These are phyloP conservation scores for Sclerotinia trifoliorum DNA, from an alignment of 2,329 filamentous ascomycete genomes.

Conservation along the genomic window DNA sequence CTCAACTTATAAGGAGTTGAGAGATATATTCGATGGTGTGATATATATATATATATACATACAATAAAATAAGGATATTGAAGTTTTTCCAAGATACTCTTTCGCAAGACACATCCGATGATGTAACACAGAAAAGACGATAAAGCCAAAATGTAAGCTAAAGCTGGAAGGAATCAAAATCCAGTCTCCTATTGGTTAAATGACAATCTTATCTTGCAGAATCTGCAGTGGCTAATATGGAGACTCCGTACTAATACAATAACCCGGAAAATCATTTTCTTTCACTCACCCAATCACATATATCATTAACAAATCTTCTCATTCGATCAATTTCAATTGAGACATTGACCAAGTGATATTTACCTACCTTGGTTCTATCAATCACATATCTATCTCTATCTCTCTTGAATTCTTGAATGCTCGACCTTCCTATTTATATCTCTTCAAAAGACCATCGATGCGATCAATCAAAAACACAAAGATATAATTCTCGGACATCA, in stretches of 20 bases:
- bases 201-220: conserved; percentile 11
- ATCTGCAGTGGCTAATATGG: background rate
- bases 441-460: background rate
- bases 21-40: background rate
- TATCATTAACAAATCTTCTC: background rate
- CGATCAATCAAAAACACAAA: background rate
- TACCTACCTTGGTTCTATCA: background rate
- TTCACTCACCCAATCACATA: conserved; percentile 22
- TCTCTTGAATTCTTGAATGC: background rate
- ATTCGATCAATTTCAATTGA: conserved; percentile 4
- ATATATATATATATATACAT: background rate
- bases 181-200: background rate
- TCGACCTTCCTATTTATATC: background rate
- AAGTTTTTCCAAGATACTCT: background rate
- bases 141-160: background rate
- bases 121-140: background rate
- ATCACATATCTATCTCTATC: background rate
- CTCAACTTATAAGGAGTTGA: background rate
- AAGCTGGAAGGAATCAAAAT: background rate
- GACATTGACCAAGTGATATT: conserved; percentile 16
- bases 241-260: background rate
- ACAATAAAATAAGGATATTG: background rate
- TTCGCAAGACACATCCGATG: background rate
- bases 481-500: background rate
- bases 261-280: conserved; percentile 17